Conservation (phyloP, 1,139 yeast species). For the Candida glucosophila region DNA sequence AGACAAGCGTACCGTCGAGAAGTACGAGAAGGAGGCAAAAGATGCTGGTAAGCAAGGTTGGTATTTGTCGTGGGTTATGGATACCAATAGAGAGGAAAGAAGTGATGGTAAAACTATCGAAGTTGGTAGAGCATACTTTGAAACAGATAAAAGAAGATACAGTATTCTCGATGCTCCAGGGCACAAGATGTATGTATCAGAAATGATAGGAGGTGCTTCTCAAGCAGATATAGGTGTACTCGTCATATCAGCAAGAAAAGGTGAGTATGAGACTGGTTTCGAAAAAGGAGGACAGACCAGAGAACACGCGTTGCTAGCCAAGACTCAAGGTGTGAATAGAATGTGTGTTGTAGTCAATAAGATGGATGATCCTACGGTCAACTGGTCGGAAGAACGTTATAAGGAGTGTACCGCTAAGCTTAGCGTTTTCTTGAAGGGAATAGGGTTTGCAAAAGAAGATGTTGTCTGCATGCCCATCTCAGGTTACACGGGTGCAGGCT, state of each 20-base stretch:
- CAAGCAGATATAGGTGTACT: constrained; percentile 98
- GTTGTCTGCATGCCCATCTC: constrained; percentile 93
- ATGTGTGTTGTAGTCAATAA: constrained; percentile 90
- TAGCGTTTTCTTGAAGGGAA: constrained; percentile 70
- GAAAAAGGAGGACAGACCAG: constrained; percentile 99
- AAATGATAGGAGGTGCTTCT: constrained; percentile 99
- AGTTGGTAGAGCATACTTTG: constrained; percentile 96
- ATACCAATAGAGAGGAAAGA: constrained; percentile 97
- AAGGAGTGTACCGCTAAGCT: constrained; percentile 89
- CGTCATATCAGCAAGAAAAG: constrained; percentile 96
- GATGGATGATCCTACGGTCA: constrained; percentile 97
- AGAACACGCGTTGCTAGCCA: constrained; percentile 96
- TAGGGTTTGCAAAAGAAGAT: constrained; percentile 84
- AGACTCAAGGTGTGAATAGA: constrained; percentile 95
- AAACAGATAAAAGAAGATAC: constrained; percentile 95
- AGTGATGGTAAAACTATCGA: constrained; percentile 98
- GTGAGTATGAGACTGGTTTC: constrained; percentile 98
- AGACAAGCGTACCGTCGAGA: constrained; percentile 98
- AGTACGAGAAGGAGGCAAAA: constrained; percentile 96
- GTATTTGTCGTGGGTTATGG: constrained; percentile 99
- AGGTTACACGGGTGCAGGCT: constrained; percentile 95
- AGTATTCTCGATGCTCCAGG: constrained; percentile 99
- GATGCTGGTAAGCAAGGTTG: constrained; percentile 99
- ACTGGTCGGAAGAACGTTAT: constrained; percentile 93
- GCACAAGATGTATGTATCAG: constrained; percentile 96